These are phyloP conservation scores for Paecilomyces variotii DNA, from an alignment of 2,329 filamentous ascomycete genomes.

Conservation along the genomic window DNA sequence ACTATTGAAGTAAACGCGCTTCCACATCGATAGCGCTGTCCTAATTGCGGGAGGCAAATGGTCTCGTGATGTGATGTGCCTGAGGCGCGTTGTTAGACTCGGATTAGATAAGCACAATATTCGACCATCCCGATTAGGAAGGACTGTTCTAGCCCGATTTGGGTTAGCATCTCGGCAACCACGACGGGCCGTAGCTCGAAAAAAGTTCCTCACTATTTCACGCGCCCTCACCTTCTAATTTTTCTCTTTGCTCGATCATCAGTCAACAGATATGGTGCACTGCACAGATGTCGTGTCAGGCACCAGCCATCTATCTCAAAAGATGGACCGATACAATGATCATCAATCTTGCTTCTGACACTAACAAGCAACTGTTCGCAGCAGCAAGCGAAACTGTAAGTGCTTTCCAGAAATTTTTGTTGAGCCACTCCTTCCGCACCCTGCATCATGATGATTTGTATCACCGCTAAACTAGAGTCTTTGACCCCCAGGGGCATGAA, in stretches of 20 bases:
- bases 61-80: not conserved
- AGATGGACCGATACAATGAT: not conserved
- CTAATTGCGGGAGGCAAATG: not conserved
- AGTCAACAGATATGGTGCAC: not conserved
- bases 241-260: conserved; percentile 6
- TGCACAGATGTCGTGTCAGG: not conserved
- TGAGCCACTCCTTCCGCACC: conserved; percentile 10
- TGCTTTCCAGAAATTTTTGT: conserved; percentile 1
- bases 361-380: not conserved
- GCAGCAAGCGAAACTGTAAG: not conserved
- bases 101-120: not conserved
- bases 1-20: not conserved
- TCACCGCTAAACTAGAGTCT: conserved; percentile 95
- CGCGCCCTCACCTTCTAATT: conserved; percentile 5
- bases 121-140: not conserved
- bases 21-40: not conserved
- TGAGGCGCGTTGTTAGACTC: not conserved
- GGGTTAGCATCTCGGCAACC: conserved; percentile 13
- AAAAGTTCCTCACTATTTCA: conserved; percentile 19
- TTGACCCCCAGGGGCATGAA: conserved; percentile 83
- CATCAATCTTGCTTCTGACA: not conserved
- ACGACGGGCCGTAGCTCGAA: conserved; percentile 21
- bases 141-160: conserved; percentile 2
- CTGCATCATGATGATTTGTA: conserved; percentile 66
- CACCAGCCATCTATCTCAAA: not conserved